Base-by-base conservation (phyloP, 1,284 basidiomycete species). In the Microbotryum intermedium region DNA sequence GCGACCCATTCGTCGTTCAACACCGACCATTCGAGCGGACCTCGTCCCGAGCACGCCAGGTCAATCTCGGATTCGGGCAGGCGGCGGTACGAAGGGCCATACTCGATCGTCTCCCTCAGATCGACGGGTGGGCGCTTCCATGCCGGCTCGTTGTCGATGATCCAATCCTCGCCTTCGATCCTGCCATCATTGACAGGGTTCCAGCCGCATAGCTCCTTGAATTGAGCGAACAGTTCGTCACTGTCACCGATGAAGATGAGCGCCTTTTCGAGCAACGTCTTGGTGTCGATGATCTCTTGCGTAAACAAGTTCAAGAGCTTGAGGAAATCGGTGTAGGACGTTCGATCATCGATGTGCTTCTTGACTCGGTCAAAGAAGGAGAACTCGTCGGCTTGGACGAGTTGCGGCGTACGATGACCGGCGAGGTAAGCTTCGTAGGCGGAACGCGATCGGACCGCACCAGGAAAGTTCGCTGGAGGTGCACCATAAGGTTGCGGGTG, bases 1-100 rank as follows among this genome's bases (percentile, higher is more conserved):
- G 92, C 95, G 34, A 97, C 90, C 90, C 91, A 95, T 65, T 86
- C 82, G 72, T 97, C 91, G 73, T 97, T 99, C 59, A 99, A 83
- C 34, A 99, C 92, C 50, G 91, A 93, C 77, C 92, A 90, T 74
- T 90, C 94, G 70, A 97, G 86, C 66, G 92, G 84, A 72, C 97
- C 92, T 45, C 95, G 85, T 9, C 90, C 94, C 2, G 92, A 95
- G 75, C 95, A 98, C 50, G 91, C 89, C 30, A 97, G 77, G 60
- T 84, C 83, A 70, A 88, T 83, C 78, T 98, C 94, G 68, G 83
- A 85, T 62, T 87, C 84, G 25, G 92, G 92, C 53, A 98, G 78
- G 74, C 84, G 84, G 69, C 95, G 83, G 79, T 99, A 99, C 73
- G 91, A 95, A 21, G 93, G 92, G 29, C 95, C 93, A 30, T 44